Percentiles rank a stretch among this genome's conserved stretches.
Conservation (phyloP, 192 early-diverging fungal genomes). For the Geranomyces variabilis region DNA sequence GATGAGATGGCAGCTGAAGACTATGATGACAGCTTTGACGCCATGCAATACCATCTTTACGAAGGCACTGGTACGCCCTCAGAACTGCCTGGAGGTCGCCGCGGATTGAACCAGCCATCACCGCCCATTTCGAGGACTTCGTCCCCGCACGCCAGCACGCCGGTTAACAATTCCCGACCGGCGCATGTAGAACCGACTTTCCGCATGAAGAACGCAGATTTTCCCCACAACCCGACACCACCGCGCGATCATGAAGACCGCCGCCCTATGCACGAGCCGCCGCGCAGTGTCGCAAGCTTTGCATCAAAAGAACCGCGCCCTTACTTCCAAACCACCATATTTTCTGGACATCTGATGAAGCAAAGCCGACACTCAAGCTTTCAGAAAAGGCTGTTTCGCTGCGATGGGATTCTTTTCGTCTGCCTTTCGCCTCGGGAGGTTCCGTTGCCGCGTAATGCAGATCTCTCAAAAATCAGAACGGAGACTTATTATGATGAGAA, state of each 20-base stretch:
- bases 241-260: too few species aligned
- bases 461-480: not conserved
- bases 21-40: conserved; percentile 14
- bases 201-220: too few species aligned
- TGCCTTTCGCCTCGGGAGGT: conserved; percentile 41
- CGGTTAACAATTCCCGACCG: too few species aligned
- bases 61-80: not conserved
- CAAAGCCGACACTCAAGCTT: conserved; percentile 43
- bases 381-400: conserved; percentile 46
- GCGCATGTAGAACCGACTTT: too few species aligned
- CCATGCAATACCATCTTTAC: conserved; percentile 14
- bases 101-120: too few species aligned
- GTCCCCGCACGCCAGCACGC: too few species aligned
- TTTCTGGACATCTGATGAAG: conserved; percentile 42
- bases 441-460: conserved; percentile 18
- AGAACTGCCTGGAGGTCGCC: too few species aligned
- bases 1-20: not conserved
- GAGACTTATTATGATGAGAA: not conserved
- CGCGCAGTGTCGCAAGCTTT: too few species aligned
- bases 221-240: too few species aligned
- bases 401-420: conserved; percentile 45
- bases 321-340: conserved; percentile 20
- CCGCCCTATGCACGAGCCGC: too few species aligned
- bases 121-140: too few species aligned
- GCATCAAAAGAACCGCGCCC: not conserved